Evolutionary conservation across 345 rosid genomes (phyloP).

Genomic region (Litchi chinensis): DNA sequence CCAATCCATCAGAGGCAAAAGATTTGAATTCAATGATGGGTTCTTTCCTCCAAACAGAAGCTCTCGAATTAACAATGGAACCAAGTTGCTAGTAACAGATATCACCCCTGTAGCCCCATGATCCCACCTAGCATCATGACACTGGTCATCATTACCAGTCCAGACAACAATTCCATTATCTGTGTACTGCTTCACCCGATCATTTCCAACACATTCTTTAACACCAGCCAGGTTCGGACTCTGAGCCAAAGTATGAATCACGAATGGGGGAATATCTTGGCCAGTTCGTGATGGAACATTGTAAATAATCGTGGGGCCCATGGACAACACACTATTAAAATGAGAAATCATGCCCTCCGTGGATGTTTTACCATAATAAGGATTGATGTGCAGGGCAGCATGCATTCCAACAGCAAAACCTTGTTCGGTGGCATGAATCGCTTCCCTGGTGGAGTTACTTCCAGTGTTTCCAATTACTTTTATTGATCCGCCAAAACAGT

Average conservation of each 20-base stretch:
- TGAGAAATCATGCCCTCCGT: conserved; percentile 68
- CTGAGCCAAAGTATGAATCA: conserved; percentile 55
- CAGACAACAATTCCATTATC: conserved; percentile 71
- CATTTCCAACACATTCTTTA: conserved; percentile 78
- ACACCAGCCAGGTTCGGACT: conserved; percentile 73
- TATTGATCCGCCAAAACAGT: conserved; percentile 70
- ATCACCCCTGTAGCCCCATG: conserved; percentile 74
- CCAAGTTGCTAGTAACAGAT: conserved; percentile 75
- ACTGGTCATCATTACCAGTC: conserved; percentile 88
- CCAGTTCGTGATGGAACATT: conserved; percentile 83
- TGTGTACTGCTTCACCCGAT: conserved; percentile 62
- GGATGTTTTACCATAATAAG: conserved; percentile 93
- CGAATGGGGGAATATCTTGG: conserved; percentile 73
- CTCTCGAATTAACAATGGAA: conserved; percentile 66
- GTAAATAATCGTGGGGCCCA: conserved; percentile 87
- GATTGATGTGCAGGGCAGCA: conserved; percentile 93
- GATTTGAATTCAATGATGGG: conserved; percentile 53
- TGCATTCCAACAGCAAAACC: conserved; percentile 96
- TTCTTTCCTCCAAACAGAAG: conserved; percentile 73
- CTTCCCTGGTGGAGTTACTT: conserved; percentile 90
- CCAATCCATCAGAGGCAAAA: conserved; percentile 78
- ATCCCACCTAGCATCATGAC: conserved; percentile 85
- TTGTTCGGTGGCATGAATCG: conserved; percentile 86
- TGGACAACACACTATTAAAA: conserved; percentile 69
- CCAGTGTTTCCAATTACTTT: conserved; percentile 89